Percentiles rank a stretch among this genome's conserved stretches.
phyloP scores from a whole-genome alignment of 768 basidiomycete genomes.

The Tylopilus cervinicoccineus region DNA sequence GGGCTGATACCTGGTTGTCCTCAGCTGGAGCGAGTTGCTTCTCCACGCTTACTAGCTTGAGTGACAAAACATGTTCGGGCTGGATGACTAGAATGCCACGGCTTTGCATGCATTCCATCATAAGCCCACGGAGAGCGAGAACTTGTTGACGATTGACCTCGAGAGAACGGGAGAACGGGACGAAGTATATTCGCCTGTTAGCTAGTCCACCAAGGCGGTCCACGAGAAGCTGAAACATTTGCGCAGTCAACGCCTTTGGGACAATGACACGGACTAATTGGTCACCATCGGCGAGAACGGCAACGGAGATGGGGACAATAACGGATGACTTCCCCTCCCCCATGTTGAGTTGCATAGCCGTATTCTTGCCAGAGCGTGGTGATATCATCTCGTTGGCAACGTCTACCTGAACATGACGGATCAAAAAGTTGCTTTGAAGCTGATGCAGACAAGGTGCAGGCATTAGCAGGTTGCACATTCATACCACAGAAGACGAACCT shows the following conservation, averaged over 20 bases:
- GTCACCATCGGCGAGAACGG: constrained; percentile 39
- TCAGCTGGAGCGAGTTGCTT: constrained; percentile 13
- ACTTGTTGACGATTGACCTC: constrained; percentile 16
- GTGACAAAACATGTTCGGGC: constrained; percentile 53
- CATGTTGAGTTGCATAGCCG: constrained; percentile 52
- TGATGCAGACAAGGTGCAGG: constrained; percentile 10
- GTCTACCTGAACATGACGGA: constrained; percentile 39
- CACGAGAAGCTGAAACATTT: constrained; percentile 48
- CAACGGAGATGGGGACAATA: constrained; percentile 42
- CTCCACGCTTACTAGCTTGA: constrained; percentile 45
- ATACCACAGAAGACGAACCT: constrained; percentile 25
- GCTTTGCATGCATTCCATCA: constrained; percentile 35
- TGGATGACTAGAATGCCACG: constrained; percentile 46
- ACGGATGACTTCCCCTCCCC: constrained; percentile 53
- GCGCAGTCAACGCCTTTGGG: constrained; percentile 42
- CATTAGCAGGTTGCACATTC: neutral
- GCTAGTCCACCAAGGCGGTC: constrained; percentile 41
- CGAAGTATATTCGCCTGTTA: constrained; percentile 44
- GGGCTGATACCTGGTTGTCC: neutral
- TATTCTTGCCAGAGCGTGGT: constrained; percentile 35
- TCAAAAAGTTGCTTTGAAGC: constrained; percentile 44
- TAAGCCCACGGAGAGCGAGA: constrained; percentile 28
- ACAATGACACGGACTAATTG: constrained; percentile 47
- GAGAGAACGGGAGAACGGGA: constrained; percentile 48
- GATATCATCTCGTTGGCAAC: constrained; percentile 47